These are phyloP conservation scores for Erigeron canadensis DNA, from an alignment of 129 eudicot genomes.

Conservation along the genomic window DNA sequence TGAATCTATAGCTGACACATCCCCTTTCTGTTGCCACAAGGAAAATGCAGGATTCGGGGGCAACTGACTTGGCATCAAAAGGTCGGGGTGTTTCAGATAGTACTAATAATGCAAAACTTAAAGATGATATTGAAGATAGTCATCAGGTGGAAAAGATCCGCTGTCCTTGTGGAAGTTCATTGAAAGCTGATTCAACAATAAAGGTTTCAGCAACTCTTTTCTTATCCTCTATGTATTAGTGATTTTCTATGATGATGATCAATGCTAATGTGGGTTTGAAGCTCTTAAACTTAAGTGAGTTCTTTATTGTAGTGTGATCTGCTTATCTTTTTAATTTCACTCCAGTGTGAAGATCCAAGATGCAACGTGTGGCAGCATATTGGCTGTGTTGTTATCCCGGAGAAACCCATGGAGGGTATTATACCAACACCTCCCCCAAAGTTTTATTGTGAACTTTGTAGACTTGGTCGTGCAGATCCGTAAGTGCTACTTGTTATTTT, in stretches of 20 bases:
- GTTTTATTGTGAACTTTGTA: slow-evolving; percentile 86
- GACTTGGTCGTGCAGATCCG: slow-evolving; percentile 96
- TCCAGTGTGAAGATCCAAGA: slow-evolving; percentile 83
- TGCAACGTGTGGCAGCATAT: slow-evolving; percentile 90
- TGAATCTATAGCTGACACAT: background rate
- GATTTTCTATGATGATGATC: background rate
- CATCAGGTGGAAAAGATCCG: slow-evolving; percentile 64
- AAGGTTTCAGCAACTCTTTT: slow-evolving; percentile 43
- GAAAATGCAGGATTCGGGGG: slow-evolving; percentile 91
- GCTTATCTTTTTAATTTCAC: background rate
- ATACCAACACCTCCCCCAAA: slow-evolving; percentile 60
- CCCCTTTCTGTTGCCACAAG: slow-evolving; percentile 38
- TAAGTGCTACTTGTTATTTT: slow-evolving; percentile 43
- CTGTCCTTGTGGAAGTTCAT: slow-evolving; percentile 77
- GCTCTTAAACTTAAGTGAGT: background rate
- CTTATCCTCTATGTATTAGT: background rate
- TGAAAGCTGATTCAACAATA: slow-evolving; percentile 69
- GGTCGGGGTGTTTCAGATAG: slow-evolving; percentile 53
- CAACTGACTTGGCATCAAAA: slow-evolving; percentile 73
- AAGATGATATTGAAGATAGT: slow-evolving; percentile 62
- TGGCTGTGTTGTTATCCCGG: slow-evolving; percentile 78
- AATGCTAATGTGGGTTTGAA: background rate
- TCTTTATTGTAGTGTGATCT: background rate
- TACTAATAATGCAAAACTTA: slow-evolving; percentile 34
- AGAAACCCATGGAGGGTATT: slow-evolving; percentile 74